These are phyloP conservation scores for Tolypocladium cylindrosporum DNA, from an alignment of 2,329 filamentous ascomycete genomes.

Conservation along the genomic window DNA sequence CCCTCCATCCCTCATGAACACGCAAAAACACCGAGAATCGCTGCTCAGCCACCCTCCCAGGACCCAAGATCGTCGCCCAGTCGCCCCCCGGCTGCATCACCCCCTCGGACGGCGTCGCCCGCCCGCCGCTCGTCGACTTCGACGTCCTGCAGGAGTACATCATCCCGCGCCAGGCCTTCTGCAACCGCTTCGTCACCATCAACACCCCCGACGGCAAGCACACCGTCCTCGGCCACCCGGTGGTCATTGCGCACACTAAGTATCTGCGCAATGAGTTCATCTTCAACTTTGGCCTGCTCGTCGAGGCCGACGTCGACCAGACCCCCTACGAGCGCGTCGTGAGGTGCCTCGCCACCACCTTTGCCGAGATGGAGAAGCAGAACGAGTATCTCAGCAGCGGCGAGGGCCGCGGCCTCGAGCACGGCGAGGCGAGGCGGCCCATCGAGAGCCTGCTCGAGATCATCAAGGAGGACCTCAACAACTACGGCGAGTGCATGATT, in stretches of 20 bases:
- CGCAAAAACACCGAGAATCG: not conserved
- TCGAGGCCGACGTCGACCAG: constrained; percentile 58
- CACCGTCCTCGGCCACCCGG: constrained; percentile 76
- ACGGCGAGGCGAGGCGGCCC: constrained; percentile 42
- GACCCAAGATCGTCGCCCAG: constrained; percentile 53
- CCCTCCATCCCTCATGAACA: not conserved
- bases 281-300: constrained; percentile 90
- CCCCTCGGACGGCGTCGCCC: constrained; percentile 22
- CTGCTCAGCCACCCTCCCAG: constrained; percentile 19
- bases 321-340: constrained; percentile 78
- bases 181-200: constrained; percentile 79
- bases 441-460: constrained; percentile 81
- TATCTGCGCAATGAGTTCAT: constrained; percentile 95
- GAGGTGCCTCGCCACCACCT: constrained; percentile 71
- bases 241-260: constrained; percentile 72
- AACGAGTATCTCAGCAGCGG: constrained; percentile 68
- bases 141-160: constrained; percentile 82
- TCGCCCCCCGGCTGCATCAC: constrained; percentile 55
- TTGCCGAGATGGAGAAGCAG: constrained; percentile 87
- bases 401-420: constrained; percentile 25
- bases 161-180: constrained; percentile 90
- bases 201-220: constrained; percentile 61
- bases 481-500: constrained; percentile 98
- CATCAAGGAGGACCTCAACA: constrained; percentile 79
- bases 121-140: constrained; percentile 67